Base-by-base conservation (phyloP, 2,329 filamentous ascomycete genomes). In the Spiromastix sp. region DNA sequence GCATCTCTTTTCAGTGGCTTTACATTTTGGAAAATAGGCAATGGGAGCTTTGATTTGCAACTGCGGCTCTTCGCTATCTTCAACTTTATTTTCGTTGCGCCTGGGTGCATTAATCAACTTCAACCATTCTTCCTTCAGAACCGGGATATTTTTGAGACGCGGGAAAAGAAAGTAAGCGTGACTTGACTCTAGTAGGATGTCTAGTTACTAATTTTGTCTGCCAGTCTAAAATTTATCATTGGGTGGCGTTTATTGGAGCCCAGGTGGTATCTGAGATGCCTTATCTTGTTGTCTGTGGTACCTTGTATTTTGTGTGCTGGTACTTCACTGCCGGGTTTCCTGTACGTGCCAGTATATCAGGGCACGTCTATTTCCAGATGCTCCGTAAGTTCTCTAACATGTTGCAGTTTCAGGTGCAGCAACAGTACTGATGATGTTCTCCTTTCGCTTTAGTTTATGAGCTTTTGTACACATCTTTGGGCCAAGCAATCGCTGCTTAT, bases 1-100 rank as follows among this genome's bases (percentile, higher is more conserved):
- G 66, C 64, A 0, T 71, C 67, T 0, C 62, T 78, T 0, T 74
- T 77, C 57, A 76, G 73, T 47, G 74, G 72, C 1, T 78, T 78
- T 43, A 67, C 68, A 0, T 78, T 77, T 48, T 78, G 72, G 72
- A 69, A 66, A 52, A 64, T 78, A 17, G 71, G 71, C 1, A 51
- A 69, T 34, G 64, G 60, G 0, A 60, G 72, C 0, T 59, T 53
- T 9, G 70, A 70, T 21, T 47, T 76, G 12, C 72, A 76, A 48
- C 54, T 72, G 19, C 64, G 68, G 11, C 52, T 74, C 5, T 73
- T 73, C 43, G 67, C 69, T 13, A 51, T 73, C 29, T 72, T 74
- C 59, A 68, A 71, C 49, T 73, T 74, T 51, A 69, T 71, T 40
- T 72, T 73, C 39, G 65, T 74, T 36, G 64, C 68, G 0, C 68